These are phyloP conservation scores for Adansonia grandidieri DNA, from an alignment of 441 rosid species.

Conservation along the genomic window DNA sequence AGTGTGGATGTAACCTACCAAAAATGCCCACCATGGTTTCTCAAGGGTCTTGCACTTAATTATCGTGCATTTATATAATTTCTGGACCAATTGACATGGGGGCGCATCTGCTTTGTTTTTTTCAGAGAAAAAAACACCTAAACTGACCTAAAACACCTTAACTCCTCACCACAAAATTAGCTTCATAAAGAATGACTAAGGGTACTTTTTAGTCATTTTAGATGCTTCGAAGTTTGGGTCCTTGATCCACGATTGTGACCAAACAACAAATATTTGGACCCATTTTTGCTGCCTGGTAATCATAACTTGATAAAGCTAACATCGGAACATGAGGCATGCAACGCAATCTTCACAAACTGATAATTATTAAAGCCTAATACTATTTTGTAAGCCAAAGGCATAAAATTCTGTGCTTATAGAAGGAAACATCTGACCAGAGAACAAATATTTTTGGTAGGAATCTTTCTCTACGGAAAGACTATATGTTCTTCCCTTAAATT, in stretches of 20 bases:
- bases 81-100: conserved; percentile 18
- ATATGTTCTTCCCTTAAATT: conserved; percentile 21
- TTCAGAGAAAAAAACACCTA: neutral
- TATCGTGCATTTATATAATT: no score
- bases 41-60: neutral
- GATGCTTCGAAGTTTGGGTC: neutral
- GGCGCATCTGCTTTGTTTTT: conserved; percentile 2
- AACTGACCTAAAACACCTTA: conserved; percentile 13
- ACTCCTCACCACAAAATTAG: neutral
- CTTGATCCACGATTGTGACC: conserved; percentile 25
- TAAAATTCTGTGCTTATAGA: conserved; percentile 35
- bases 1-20: conserved; percentile 15
- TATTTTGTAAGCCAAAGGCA: conserved; percentile 16
- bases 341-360: neutral
- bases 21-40: neutral
- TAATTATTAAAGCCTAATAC: conserved; percentile 4
- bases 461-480: conserved; percentile 24
- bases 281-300: conserved; percentile 14
- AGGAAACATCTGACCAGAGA: conserved; percentile 38
- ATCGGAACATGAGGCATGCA: conserved; percentile 4
- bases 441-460: conserved; percentile 32
- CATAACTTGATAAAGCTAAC: conserved; percentile 14
- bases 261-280: conserved; percentile 23
- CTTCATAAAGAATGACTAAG: neutral
- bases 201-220: neutral